Conservation (phyloP, 345 rosid genomes). For the Murraya paniculata region DNA sequence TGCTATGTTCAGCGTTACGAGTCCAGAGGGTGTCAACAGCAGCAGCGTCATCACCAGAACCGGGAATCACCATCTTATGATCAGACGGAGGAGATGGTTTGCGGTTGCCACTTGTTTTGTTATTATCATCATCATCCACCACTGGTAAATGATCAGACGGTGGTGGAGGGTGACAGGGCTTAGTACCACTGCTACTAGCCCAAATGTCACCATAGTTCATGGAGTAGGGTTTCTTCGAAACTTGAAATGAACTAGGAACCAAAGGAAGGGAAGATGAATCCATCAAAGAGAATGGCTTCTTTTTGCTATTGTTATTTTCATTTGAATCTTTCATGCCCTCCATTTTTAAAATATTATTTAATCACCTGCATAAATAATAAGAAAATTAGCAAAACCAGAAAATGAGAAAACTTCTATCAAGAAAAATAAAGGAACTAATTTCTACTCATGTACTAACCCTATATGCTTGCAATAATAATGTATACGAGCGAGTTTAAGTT, state of each 20-base stretch:
- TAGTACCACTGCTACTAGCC: background rate
- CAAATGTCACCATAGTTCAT: background rate
- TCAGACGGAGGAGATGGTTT: background rate
- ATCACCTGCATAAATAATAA: background rate
- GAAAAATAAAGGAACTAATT: background rate
- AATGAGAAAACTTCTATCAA: background rate
- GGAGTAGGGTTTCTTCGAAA: conserved; percentile 11
- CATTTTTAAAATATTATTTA: background rate
- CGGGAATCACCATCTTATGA: background rate
- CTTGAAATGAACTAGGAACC: conserved; percentile 7
- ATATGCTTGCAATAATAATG: background rate
- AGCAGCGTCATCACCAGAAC: background rate
- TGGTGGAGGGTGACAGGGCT: background rate
- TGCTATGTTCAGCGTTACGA: conserved; percentile 2
- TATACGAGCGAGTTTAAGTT: background rate
- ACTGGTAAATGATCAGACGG: background rate
- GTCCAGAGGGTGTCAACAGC: background rate
- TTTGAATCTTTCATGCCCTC: background rate
- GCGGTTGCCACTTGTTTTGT: background rate
- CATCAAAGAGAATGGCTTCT: background rate
- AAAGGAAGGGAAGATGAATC: background rate
- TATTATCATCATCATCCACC: background rate
- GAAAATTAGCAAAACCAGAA: background rate
- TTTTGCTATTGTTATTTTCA: background rate
- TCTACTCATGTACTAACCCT: conserved; percentile 7